A percentile compares a stretch with the other conserved stretches of the same genome.
Evolutionary conservation across 306 rosid genomes (phyloP).

Genomic region (Malus domestica): ASM211411v1 NC_041790.1:24730501-24731000

Average conservation of each 20-base stretch:
- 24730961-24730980: background rate
- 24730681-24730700: conserved; percentile 88
- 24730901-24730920: background rate
- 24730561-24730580: background rate
- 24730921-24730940: background rate
- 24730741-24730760: conserved; percentile 77
- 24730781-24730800: conserved; percentile 92
- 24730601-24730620: background rate
- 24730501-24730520: background rate
- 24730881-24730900: conserved; percentile 24
- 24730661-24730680: conserved; percentile 99
- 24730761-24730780: conserved; percentile 77
- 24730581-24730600: no score
- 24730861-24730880: conserved; percentile 92
- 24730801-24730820: conserved; percentile 91
- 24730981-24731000: background rate
- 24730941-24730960: background rate
- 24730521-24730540: background rate
- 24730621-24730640: background rate
- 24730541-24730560: background rate
- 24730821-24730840: conserved; percentile 74
- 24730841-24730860: conserved; percentile 68
- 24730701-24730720: conserved; percentile 81
- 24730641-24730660: conserved; percentile 53
- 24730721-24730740: conserved; percentile 92